Evolutionary conservation across 176 grass and related monocot genomes (phyloP), one percentile per base, ranked within the genome.

Genomic region (Oryza brachyantha): DNA sequence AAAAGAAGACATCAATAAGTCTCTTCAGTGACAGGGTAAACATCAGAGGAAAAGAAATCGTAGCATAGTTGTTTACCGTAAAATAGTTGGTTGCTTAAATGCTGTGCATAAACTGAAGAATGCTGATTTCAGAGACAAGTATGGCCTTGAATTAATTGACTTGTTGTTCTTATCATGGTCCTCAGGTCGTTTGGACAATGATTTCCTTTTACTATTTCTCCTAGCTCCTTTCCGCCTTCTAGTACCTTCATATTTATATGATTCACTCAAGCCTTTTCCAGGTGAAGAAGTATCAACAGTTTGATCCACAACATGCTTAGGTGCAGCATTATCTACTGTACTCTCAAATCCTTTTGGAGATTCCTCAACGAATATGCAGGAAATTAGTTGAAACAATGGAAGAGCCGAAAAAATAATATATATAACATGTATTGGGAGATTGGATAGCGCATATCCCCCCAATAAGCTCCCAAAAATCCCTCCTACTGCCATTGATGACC

Each of bases 401-500:
- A 94, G 76, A 43, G 78, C 43, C 14, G 92, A 88, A 74, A 94
- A 94, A 74, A 88, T 57, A 66, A 91, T 29, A 65, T 91, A 94
- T 62, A 94, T 86, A 52, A 45, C 84, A 83, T 91, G 67, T 74
- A 94, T 86, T 2, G 61, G 70, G 31, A 94, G 75, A 86, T 94
- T 90, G 13, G 92, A 84, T 62, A 94, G 74, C 72, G 92, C 84
- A 77, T 91, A 91, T 83, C 92, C 92, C 71, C 92, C 92, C 68
- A 88, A 78, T 75, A 94, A 84, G 72, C 80, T 91, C 42, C 92
- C 92, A 61, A 85, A 88, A 81, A 94, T 88, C 7, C 92, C 92
- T 70, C 92, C 92, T 32, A 91, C 50, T 45, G 92, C 88, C 92
- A 94, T 94, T 16, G 88, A 84, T 60, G 80, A 91, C 92, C 92